A percentile compares a stretch with the other conserved stretches of the same genome.
Conservation (phyloP, 306 rosid species). For the Glycine soja region DNA sequence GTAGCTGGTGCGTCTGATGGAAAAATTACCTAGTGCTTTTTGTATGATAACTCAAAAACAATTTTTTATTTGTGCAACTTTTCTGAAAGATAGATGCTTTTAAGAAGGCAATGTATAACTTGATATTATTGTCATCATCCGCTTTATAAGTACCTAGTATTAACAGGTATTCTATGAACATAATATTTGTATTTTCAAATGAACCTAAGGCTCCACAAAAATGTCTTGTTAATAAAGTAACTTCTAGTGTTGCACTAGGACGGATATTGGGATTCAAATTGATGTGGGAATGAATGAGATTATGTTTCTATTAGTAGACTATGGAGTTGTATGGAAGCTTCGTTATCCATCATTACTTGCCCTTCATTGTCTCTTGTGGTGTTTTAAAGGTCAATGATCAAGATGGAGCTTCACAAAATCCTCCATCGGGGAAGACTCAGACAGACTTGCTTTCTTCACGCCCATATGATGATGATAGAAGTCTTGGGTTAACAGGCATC, state of each 20-base stretch:
- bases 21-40: neutral
- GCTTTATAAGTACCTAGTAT: neutral
- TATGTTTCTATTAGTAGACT: slow-evolving; percentile 35
- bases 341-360: slow-evolving; percentile 23
- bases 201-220: slow-evolving; percentile 34
- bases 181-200: slow-evolving; percentile 23
- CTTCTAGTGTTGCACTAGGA: slow-evolving; percentile 14
- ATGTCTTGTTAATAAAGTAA: slow-evolving; percentile 24
- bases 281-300: slow-evolving; percentile 4
- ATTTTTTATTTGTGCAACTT: neutral
- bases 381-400: slow-evolving; percentile 57
- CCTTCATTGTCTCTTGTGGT: slow-evolving; percentile 31
- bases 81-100: slow-evolving; percentile 1
- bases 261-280: slow-evolving; percentile 22
- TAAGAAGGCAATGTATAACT: neutral
- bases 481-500: slow-evolving; percentile 87
- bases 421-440: slow-evolving; percentile 53
- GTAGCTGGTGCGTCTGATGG: slow-evolving; percentile 18
- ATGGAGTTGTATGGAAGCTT: slow-evolving; percentile 25
- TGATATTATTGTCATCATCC: too few relatives aligned
- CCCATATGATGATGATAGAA: slow-evolving; percentile 66
- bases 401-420: slow-evolving; percentile 54
- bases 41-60: neutral
- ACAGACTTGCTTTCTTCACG: slow-evolving; percentile 57
- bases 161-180: neutral